These are phyloP conservation scores for Edaphochlamys debaryana DNA, from an alignment of 139 green algal species.

Conservation along the genomic window DNA sequence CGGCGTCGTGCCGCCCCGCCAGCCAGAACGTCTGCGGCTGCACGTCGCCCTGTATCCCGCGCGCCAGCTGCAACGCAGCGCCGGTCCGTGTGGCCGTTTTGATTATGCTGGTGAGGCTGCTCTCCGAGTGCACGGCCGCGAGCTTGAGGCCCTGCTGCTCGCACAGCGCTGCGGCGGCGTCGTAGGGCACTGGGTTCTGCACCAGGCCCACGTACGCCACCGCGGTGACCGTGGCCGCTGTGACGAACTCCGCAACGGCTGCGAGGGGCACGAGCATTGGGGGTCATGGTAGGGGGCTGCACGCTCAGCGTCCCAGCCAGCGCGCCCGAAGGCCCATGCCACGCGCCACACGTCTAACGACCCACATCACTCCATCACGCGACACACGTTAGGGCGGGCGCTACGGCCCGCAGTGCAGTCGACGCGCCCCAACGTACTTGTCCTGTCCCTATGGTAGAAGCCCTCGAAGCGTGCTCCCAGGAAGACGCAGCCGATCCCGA, in stretches of 20 bases:
- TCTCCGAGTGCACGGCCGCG: background rate
- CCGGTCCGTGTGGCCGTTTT: background rate
- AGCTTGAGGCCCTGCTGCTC: background rate
- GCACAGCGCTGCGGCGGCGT: background rate
- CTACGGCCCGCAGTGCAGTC: too few relatives aligned
- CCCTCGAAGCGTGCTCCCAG: background rate
- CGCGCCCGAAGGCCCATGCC: too few relatives aligned
- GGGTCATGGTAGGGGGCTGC: too few relatives aligned
- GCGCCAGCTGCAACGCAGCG: background rate
- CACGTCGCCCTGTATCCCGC: too few relatives aligned
- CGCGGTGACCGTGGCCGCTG: background rate
- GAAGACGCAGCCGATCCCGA: background rate
- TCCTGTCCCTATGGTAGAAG: background rate
- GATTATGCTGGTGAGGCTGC: background rate
- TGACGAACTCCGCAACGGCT: background rate
- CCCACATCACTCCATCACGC: too few relatives aligned
- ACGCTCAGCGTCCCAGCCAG: too few relatives aligned
- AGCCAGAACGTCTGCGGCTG: background rate
- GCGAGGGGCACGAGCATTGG: too few relatives aligned
- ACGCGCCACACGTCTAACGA: too few relatives aligned
- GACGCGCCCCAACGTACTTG: background rate
- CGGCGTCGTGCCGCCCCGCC: background rate
- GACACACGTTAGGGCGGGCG: too few relatives aligned
- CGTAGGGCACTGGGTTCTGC: background rate
- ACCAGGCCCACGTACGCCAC: background rate